These are phyloP conservation scores for Boeremia lycopersici DNA, from an alignment of 2,329 filamentous ascomycete genomes.

Conservation along the genomic window DNA sequence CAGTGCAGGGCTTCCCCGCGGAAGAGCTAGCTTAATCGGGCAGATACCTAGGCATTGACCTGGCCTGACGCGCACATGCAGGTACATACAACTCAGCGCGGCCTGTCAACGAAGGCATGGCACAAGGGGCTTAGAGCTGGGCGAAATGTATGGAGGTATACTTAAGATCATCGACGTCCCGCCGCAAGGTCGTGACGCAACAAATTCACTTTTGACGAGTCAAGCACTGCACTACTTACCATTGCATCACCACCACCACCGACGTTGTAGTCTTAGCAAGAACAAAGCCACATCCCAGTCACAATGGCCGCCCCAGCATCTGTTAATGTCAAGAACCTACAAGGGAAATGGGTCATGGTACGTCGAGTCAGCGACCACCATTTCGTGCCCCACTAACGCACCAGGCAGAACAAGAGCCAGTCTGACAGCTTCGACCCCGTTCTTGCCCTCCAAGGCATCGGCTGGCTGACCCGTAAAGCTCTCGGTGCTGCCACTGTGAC, in stretches of 20 bases:
- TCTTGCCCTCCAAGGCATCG: constrained; percentile 64
- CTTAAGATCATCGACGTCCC: constrained; percentile 16
- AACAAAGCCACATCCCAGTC: background rate
- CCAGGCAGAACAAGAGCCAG: constrained; percentile 71
- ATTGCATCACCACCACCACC: background rate
- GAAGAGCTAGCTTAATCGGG: constrained; percentile 21
- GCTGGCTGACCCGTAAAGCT: constrained; percentile 73
- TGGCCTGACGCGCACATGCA: constrained; percentile 19
- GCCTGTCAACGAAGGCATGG: constrained; percentile 24
- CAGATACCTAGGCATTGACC: constrained; percentile 26
- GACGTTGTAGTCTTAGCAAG: background rate
- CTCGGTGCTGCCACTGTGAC: constrained; percentile 73
- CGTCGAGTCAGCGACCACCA: constrained; percentile 3
- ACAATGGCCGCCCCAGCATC: constrained; percentile 48
- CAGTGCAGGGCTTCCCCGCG: constrained; percentile 22
- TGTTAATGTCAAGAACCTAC: constrained; percentile 43
- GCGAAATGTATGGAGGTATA: constrained; percentile 6
- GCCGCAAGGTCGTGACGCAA: background rate
- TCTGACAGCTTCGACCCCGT: constrained; percentile 72
- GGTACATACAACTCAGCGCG: constrained; percentile 12
- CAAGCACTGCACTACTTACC: constrained; percentile 3
- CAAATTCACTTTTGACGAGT: background rate
- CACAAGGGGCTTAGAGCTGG: constrained; percentile 19
- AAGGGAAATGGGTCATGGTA: constrained; percentile 50
- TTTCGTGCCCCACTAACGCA: background rate